Evolutionary conservation across 257 asterid species (phyloP).

Genomic region (Voacanga thouarsii): DNA sequence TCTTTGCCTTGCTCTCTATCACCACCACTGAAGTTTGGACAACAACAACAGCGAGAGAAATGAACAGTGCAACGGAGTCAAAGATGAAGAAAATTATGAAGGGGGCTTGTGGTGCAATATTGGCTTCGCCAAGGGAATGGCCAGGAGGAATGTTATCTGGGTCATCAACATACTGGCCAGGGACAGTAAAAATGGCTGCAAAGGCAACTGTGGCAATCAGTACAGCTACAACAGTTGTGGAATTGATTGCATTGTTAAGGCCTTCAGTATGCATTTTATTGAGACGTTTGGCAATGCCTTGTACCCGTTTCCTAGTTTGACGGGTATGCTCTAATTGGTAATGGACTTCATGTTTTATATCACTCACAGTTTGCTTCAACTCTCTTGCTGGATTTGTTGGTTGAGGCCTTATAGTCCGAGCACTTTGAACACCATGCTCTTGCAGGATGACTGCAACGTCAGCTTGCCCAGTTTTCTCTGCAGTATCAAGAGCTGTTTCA

Average conservation of each 20-base stretch:
- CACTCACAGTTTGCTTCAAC: conserved; percentile 48
- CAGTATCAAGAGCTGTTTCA: conserved; percentile 45
- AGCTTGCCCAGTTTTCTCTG: conserved; percentile 35
- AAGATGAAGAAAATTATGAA: conserved; percentile 42
- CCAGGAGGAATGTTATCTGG: conserved; percentile 33
- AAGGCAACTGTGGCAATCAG: conserved; percentile 53
- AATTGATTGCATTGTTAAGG: conserved; percentile 51
- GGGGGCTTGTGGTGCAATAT: conserved; percentile 33
- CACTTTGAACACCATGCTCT: conserved; percentile 34
- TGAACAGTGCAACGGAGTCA: conserved; percentile 47
- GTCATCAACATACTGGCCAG: conserved; percentile 45
- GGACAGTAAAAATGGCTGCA: conserved; percentile 47
- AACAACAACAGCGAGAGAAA: conserved; percentile 50
- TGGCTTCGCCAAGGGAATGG: conserved; percentile 47
- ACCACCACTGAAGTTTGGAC: conserved; percentile 51
- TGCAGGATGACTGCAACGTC: conserved; percentile 26
- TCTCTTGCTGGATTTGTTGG: conserved; percentile 37
- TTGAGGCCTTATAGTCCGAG: conserved; percentile 30
- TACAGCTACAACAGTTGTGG: conserved; percentile 51
- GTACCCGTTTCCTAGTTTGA: conserved; percentile 42
- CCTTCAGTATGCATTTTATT: conserved; percentile 52
- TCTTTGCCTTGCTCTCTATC: conserved; percentile 51
- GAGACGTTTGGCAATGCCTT: conserved; percentile 45
- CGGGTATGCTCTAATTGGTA: conserved; percentile 42
- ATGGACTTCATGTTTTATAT: conserved; percentile 51